Conservation (phyloP, 345 rosid species). For the Adansonia digitata region DNA sequence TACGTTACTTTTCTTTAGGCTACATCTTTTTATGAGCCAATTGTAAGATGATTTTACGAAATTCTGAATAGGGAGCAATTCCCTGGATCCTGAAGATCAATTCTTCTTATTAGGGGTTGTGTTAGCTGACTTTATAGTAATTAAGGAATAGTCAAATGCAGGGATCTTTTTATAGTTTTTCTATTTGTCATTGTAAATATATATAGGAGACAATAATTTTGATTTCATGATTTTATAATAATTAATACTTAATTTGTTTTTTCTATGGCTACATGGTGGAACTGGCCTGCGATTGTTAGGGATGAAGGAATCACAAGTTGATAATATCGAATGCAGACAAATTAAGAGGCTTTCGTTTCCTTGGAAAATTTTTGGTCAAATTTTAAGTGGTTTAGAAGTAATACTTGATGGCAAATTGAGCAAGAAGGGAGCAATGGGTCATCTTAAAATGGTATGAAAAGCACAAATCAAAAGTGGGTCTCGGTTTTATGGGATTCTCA, state of each 20-base stretch:
- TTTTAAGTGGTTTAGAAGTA: neutral
- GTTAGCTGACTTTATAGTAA: no score
- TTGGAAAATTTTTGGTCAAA: neutral
- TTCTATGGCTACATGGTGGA: neutral
- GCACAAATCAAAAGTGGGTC: neutral
- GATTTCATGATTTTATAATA: neutral
- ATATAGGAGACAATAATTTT: no score
- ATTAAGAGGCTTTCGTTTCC: neutral
- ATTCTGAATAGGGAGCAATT: no score
- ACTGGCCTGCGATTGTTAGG: neutral
- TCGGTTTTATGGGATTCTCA: neutral
- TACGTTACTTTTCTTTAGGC: no score
- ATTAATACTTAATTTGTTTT: no score
- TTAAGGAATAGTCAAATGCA: neutral
- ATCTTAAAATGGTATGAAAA: neutral
- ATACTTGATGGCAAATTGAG: neutral
- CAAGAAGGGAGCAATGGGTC: neutral
- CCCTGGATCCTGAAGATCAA: neutral
- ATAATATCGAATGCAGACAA: neutral
- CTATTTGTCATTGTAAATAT: no score
- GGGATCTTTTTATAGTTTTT: neutral
- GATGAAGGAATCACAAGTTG: neutral
- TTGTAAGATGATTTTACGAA: no score
- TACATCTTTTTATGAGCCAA: no score
- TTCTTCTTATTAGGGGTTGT: neutral